These are phyloP conservation scores for Aspergillus awamori DNA, from an alignment of 2,329 filamentous ascomycete species.

Conservation along the genomic window DNA sequence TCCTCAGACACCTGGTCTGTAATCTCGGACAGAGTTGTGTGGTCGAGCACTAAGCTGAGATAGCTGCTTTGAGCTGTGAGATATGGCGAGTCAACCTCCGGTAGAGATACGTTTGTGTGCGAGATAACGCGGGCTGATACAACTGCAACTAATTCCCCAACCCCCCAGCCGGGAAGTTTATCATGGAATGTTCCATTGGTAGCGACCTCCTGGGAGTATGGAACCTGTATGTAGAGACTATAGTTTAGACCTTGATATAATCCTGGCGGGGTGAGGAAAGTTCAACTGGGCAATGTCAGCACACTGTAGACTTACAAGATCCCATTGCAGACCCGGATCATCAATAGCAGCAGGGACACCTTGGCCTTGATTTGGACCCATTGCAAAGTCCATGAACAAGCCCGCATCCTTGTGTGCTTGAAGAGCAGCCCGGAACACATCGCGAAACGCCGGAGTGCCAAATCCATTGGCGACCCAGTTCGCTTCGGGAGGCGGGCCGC, in stretches of 20 bases:
- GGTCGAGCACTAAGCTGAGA: constrained; percentile 15
- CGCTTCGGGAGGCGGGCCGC: constrained; percentile 20
- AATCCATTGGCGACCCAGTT: constrained; percentile 46
- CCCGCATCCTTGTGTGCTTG: constrained; percentile 40
- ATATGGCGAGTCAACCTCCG: not conserved
- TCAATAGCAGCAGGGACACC: constrained; percentile 44
- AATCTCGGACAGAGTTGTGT: constrained; percentile 15
- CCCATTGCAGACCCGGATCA: constrained; percentile 38
- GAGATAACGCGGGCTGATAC: constrained; percentile 24
- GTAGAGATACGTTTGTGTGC: constrained; percentile 14
- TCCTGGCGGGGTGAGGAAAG: too few relatives aligned
- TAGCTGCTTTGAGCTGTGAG: constrained; percentile 10
- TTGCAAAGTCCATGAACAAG: constrained; percentile 49
- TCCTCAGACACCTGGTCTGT: constrained; percentile 11
- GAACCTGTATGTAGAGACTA: constrained; percentile 6
- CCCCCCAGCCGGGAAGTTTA: constrained; percentile 7
- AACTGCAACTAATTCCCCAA: constrained; percentile 33
- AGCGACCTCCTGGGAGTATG: not conserved
- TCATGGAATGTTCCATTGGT: not conserved
- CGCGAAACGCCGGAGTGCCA: constrained; percentile 38
- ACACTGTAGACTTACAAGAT: constrained; percentile 18
- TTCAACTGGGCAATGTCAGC: not conserved
- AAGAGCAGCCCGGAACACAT: constrained; percentile 31
- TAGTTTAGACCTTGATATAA: not conserved
- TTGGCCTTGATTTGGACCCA: constrained; percentile 51